Conservation (phyloP, 2,329 filamentous ascomycete genomes). For the Phialophora macrospora region DNA sequence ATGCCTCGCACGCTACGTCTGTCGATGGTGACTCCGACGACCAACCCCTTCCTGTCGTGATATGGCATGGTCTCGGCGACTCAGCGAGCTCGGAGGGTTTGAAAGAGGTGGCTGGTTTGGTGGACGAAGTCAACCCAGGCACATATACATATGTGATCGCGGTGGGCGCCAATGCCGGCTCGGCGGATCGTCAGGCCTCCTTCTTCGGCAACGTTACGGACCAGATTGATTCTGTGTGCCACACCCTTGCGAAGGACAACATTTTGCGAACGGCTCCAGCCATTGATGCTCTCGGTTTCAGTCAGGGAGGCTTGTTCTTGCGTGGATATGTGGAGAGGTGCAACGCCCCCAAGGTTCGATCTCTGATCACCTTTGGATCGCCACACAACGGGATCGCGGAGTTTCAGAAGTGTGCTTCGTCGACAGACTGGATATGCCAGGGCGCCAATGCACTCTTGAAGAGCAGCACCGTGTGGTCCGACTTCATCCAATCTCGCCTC, state of each 20-base stretch:
- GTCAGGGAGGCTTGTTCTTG: conserved; percentile 95
- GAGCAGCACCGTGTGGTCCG: conserved; percentile 74
- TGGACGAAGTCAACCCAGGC: conserved; percentile 74
- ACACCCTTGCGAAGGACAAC: conserved; percentile 72
- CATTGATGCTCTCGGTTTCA: conserved; percentile 91
- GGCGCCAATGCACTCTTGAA: conserved; percentile 77
- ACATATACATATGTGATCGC: conserved; percentile 83
- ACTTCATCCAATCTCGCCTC: conserved; percentile 75
- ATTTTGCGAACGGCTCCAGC: conserved; percentile 81
- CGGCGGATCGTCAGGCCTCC: conserved; percentile 76
- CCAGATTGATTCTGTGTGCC: conserved; percentile 78
- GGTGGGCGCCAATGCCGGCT: conserved; percentile 65
- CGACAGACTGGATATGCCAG: conserved; percentile 77
- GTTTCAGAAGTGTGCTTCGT: conserved; percentile 72
- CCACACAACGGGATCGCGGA: conserved; percentile 91
- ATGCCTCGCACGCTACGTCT: neutral
- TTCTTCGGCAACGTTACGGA: conserved; percentile 88
- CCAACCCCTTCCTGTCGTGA: conserved; percentile 77
- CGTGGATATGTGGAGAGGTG: conserved; percentile 88
- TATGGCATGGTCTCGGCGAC: conserved; percentile 85
- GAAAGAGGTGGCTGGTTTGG: conserved; percentile 70
- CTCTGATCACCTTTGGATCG: conserved; percentile 83
- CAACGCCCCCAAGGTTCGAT: conserved; percentile 71
- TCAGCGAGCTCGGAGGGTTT: conserved; percentile 77
- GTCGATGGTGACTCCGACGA: conserved; percentile 32